These are phyloP conservation scores for Globisporangium uncinulatum DNA, from an alignment of 352 stramenopile genomes.

Conservation along the genomic window DNA sequence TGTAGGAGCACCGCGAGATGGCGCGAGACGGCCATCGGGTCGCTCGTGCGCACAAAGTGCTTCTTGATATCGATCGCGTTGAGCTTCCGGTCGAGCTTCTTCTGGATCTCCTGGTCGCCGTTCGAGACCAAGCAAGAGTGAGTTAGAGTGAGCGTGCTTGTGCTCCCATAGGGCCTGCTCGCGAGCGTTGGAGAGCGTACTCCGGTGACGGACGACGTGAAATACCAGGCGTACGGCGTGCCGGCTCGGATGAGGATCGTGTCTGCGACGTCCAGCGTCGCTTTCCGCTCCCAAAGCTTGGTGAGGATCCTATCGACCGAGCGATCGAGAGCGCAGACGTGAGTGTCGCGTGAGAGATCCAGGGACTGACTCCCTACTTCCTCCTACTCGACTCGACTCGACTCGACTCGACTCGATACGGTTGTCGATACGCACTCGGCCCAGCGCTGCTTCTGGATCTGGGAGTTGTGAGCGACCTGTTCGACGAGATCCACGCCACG, in stretches of 20 bases:
- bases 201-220: slow-evolving; percentile 46
- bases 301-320: slow-evolving; percentile 33
- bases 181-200: slow-evolving; percentile 16
- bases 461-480: slow-evolving; percentile 36
- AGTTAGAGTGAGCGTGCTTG: not conserved
- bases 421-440: slow-evolving; percentile 27
- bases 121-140: not conserved
- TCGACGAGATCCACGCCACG: slow-evolving; percentile 47
- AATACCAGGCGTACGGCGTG: slow-evolving; percentile 44
- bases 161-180: too few species aligned
- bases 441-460: slow-evolving; percentile 49
- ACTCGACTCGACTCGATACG: too few species aligned
- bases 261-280: slow-evolving; percentile 57
- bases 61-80: slow-evolving; percentile 40
- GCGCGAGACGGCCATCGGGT: slow-evolving; percentile 14
- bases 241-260: slow-evolving; percentile 44
- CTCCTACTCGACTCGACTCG: too few species aligned
- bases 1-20: slow-evolving; percentile 24
- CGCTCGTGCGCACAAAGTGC: slow-evolving; percentile 24
- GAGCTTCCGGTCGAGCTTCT: slow-evolving; percentile 29
- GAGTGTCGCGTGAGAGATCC: not conserved
- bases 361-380: too few species aligned
- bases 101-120: slow-evolving; percentile 37
- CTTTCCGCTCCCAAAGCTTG: slow-evolving; percentile 49
- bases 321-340: not conserved